Evolutionary conservation across 345 rosid species (phyloP).

Genomic region (Populus simonii): DNA sequence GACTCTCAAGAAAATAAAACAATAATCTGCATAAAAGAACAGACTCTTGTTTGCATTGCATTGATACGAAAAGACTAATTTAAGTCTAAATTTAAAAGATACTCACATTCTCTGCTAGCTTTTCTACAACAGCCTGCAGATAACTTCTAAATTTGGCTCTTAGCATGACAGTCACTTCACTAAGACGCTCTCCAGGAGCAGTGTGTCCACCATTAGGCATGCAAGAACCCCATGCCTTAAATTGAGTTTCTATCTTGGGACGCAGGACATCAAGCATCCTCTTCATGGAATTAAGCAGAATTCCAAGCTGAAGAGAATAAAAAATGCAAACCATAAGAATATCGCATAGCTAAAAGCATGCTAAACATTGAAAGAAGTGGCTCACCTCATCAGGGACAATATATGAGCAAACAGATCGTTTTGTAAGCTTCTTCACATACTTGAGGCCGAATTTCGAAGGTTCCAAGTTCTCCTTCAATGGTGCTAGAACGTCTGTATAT

Average conservation of each 20-base stretch:
- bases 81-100: not conserved
- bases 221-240: constrained; percentile 94
- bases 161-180: constrained; percentile 93
- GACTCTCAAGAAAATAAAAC: not conserved
- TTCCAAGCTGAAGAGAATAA: constrained; percentile 59
- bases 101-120: constrained; percentile 89
- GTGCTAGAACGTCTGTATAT: constrained; percentile 83
- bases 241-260: constrained; percentile 73
- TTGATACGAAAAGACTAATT: not conserved
- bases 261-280: constrained; percentile 87
- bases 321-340: constrained; percentile 16
- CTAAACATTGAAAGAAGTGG: not conserved
- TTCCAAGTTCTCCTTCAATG: constrained; percentile 81
- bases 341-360: not conserved
- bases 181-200: constrained; percentile 85
- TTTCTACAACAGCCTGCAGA: constrained; percentile 89
- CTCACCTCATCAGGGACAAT: constrained; percentile 85
- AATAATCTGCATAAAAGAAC: not conserved
- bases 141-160: constrained; percentile 86
- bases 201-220: constrained; percentile 77
- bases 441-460: constrained; percentile 91
- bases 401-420: constrained; percentile 72
- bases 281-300: constrained; percentile 87
- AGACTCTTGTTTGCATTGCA: not conserved
- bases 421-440: constrained; percentile 83